Conservation (phyloP, 257 asterid species). For the Solanum clarkiae region DNA sequence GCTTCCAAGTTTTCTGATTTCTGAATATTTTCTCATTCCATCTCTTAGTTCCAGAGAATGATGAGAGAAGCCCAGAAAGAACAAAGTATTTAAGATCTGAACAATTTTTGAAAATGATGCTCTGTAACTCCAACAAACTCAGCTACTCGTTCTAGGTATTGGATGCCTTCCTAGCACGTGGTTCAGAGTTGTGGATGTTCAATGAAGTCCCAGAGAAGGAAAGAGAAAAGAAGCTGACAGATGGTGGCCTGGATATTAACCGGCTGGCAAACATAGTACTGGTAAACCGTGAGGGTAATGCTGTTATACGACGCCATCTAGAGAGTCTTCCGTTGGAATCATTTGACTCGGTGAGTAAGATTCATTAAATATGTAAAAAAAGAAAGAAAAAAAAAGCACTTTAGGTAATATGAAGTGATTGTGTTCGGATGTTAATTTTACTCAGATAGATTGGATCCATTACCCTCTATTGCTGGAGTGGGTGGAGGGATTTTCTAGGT, state of each 20-base stretch:
- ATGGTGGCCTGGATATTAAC: slow-evolving; percentile 72
- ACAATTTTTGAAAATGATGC: not conserved
- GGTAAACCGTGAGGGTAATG: slow-evolving; percentile 84
- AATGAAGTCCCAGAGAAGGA: slow-evolving; percentile 74
- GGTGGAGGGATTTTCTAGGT: not conserved
- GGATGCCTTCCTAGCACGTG: slow-evolving; percentile 77
- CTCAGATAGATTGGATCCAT: not conserved
- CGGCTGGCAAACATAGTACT: slow-evolving; percentile 57
- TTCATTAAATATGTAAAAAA: not conserved
- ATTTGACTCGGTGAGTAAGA: slow-evolving; percentile 69
- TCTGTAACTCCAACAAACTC: not conserved
- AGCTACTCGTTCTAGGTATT: slow-evolving; percentile 38
- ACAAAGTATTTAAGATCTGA: not conserved
- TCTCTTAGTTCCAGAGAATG: not conserved
- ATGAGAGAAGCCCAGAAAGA: not conserved
- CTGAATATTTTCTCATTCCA: not conserved
- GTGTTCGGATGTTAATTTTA: not conserved
- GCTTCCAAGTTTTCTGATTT: slow-evolving; percentile 5
- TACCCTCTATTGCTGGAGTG: not conserved
- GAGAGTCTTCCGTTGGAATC: slow-evolving; percentile 90
- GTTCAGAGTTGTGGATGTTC: slow-evolving; percentile 89
- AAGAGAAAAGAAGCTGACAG: slow-evolving; percentile 62
- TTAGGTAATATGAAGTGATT: not conserved
- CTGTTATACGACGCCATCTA: slow-evolving; percentile 75
- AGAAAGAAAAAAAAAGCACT: too few relatives aligned